phyloP scores from a whole-genome alignment of 148 eudicot species.

The Spergularia marina region DNA sequence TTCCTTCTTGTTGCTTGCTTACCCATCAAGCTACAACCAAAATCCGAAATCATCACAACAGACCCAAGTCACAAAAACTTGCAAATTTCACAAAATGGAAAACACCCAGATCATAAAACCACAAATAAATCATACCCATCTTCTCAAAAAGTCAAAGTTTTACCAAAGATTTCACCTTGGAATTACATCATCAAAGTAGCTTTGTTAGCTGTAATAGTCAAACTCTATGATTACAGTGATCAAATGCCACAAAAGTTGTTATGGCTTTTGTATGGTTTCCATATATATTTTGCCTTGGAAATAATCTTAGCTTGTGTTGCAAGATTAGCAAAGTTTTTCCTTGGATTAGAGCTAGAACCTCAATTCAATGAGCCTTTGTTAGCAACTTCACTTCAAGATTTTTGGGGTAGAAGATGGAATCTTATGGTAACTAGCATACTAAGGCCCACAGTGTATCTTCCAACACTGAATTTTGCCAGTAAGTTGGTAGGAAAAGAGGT shows the following conservation, averaged over 20 bases:
- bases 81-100: not conserved
- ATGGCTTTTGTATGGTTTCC: constrained; percentile 31
- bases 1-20: constrained; percentile 40
- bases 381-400: constrained; percentile 55
- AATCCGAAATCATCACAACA: not conserved
- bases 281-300: constrained; percentile 45
- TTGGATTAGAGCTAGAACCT: constrained; percentile 40
- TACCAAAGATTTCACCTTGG: constrained; percentile 14
- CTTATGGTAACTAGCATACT: constrained; percentile 44
- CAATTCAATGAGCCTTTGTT: constrained; percentile 55
- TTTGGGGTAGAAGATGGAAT: constrained; percentile 68
- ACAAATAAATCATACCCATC: constrained; percentile 16
- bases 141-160: not conserved
- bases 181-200: constrained; percentile 37
- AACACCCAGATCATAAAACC: constrained; percentile 14
- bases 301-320: constrained; percentile 32
- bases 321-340: constrained; percentile 21
- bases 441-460: constrained; percentile 42
- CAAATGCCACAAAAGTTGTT: constrained; percentile 36
- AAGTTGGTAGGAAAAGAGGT: constrained; percentile 18
- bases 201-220: constrained; percentile 25
- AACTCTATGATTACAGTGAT: constrained; percentile 27
- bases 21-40: constrained; percentile 36
- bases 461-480: constrained; percentile 7
- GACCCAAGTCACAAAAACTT: constrained; percentile 7